Evolutionary conservation across 305 asterid species (phyloP), one percentile per base, ranked within the genome.

Genomic region (Fraxinus baroniana): DNA sequence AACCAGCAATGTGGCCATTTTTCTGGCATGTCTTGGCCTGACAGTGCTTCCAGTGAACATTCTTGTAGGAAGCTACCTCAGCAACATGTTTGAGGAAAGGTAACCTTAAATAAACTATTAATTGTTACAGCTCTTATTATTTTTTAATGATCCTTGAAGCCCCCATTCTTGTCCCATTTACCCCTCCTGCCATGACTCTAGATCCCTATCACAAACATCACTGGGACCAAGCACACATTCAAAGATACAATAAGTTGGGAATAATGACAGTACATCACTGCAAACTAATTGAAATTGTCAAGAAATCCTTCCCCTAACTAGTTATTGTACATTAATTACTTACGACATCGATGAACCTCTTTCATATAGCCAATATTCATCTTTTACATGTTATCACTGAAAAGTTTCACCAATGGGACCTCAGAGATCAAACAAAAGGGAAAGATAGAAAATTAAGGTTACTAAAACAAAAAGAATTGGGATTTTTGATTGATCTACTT

Each of bases 41-140:
- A 91, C 94, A 0, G 97, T 93, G 85, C 92, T 93, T 79, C 97
- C 97, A 0, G 92, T 92, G 26, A 93, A 91, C 57, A 86, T 92
- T 35, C 70, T 93, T 3, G 94, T 93, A n/a, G 97, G 96, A 71
- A 91, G 91, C 88, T 92, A 92, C 88, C 89, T 92, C 84, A 90
- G 93, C 91, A 93, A 93, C 87, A 79, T 90, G 55, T 93, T 90
- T 24, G 96, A 93, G 87, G 97, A 93, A 84, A 92, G 97, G 97
- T 93, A 86, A 73, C 18, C 33, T 66, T 78, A 52, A 57, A 30
- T 10, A 60, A 78, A 78, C 37, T 70, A 20, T 70, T 70, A 66
- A 60, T 60, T 60, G 30, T 60, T 20, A 24, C 73, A 66, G 8
- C 73, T 26, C 73, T 26, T 24, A 22, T 26, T 66, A 22, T 66